Conservation (phyloP, 1,139 yeast genomes). For the Candida frijolesensis region DNA sequence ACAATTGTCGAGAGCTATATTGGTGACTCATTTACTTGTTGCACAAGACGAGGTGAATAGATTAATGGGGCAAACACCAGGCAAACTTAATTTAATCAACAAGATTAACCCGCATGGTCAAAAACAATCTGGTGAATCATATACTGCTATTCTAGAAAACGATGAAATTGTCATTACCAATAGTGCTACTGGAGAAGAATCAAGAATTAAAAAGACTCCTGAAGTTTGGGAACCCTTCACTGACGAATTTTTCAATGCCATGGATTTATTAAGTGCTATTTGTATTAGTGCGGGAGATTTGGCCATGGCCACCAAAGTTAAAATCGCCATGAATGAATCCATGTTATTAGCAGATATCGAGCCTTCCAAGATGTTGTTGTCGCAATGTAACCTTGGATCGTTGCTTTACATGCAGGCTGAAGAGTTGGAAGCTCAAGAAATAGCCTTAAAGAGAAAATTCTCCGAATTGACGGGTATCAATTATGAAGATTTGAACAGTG, state of each 20-base stretch:
- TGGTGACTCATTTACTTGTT: constrained; percentile 62
- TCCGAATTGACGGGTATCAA: constrained; percentile 26
- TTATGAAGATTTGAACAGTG: constrained; percentile 15
- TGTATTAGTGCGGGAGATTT: constrained; percentile 70
- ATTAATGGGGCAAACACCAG: constrained; percentile 6
- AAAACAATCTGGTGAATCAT: constrained; percentile 9
- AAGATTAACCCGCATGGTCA: constrained; percentile 4
- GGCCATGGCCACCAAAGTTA: constrained; percentile 61
- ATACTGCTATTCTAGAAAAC: constrained; percentile 19
- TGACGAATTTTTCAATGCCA: constrained; percentile 73
- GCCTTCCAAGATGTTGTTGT: constrained; percentile 62
- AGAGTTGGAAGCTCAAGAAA: constrained; percentile 56
- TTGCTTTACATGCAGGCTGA: constrained; percentile 72
- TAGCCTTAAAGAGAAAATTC: constrained; percentile 27
- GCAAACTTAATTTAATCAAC: constrained; percentile 11
- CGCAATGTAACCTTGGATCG: constrained; percentile 75
- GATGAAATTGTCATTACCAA: constrained; percentile 22
- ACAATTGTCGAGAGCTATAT: constrained; percentile 56
- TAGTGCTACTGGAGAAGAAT: constrained; percentile 17
- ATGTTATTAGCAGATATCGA: constrained; percentile 74
- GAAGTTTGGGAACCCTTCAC: constrained; percentile 71
- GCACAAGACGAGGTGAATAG: constrained; percentile 56
- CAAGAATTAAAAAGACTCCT: constrained; percentile 32
- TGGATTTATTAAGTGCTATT: constrained; percentile 70
- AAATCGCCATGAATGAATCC: constrained; percentile 68